These are phyloP conservation scores for Zygosaccharomyces siamensis DNA, from an alignment of 805 yeast genomes.

Conservation along the genomic window DNA sequence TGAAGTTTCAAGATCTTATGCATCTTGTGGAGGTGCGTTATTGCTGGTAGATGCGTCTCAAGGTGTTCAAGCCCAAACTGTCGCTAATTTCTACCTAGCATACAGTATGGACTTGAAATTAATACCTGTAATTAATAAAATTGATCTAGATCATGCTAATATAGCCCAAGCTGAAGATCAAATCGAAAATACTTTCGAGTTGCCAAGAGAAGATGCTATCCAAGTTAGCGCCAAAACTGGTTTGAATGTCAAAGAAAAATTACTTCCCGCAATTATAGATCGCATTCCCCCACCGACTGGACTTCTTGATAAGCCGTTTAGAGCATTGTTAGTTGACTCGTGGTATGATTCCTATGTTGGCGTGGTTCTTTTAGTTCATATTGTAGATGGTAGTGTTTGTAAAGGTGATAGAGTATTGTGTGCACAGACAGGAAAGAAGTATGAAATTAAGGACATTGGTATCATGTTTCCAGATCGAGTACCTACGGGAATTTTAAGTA, in stretches of 20 bases:
- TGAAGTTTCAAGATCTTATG: conserved; percentile 90
- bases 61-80: conserved; percentile 97
- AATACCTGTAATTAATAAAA: conserved; percentile 86
- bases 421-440: conserved; percentile 68
- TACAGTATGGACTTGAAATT: conserved; percentile 75
- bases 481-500: conserved; percentile 56
- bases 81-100: conserved; percentile 92
- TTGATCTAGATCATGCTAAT: conserved; percentile 80
- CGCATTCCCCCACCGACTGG: conserved; percentile 80
- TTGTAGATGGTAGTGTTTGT: conserved; percentile 75
- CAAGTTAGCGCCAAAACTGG: conserved; percentile 94
- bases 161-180: conserved; percentile 76
- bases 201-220: conserved; percentile 66
- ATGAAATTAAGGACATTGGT: conserved; percentile 90
- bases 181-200: conserved; percentile 77
- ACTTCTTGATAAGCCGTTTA: conserved; percentile 52
- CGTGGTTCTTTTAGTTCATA: conserved; percentile 76
- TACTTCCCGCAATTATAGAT: conserved; percentile 79
- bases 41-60: conserved; percentile 90
- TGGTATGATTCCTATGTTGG: conserved; percentile 96
- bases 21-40: conserved; percentile 93
- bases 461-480: conserved; percentile 89
- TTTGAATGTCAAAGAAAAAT: conserved; percentile 55
- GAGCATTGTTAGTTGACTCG: conserved; percentile 70
- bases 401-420: conserved; percentile 73